These are phyloP conservation scores for Xylaria sp. DNA, from an alignment of 2,329 filamentous ascomycete species.

Conservation along the genomic window DNA sequence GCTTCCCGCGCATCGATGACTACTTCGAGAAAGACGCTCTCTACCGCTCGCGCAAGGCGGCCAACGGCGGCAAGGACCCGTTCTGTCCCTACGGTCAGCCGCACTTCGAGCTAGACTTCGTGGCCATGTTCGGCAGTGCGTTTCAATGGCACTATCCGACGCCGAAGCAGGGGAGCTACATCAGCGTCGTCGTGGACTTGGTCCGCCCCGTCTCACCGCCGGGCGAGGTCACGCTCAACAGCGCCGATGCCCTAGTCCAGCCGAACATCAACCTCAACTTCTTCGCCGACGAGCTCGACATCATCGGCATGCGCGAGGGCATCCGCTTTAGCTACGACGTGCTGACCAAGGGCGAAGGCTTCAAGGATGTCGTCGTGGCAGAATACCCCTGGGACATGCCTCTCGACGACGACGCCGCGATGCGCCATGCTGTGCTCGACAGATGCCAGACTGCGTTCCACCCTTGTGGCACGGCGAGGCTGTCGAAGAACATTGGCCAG, in stretches of 20 bases:
- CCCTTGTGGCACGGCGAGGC: conserved; percentile 65
- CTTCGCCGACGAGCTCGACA: conserved; percentile 64
- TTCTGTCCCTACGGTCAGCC: conserved; percentile 68
- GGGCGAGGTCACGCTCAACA: conserved; percentile 67
- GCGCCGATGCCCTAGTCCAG: conserved; percentile 51
- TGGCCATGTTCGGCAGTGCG: conserved; percentile 64
- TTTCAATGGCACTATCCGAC: conserved; percentile 61
- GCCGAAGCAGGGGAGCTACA: conserved; percentile 57
- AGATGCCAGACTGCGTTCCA: conserved; percentile 70
- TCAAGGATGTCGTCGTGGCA: conserved; percentile 63
- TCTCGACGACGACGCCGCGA: conserved; percentile 63
- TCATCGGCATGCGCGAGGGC: conserved; percentile 69
- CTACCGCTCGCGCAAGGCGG: conserved; percentile 58
- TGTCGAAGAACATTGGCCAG: conserved; percentile 62
- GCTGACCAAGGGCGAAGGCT: conserved; percentile 65
- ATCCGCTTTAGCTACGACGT: conserved; percentile 67
- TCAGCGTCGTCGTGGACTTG: conserved; percentile 66
- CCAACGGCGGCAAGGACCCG: conserved; percentile 60
- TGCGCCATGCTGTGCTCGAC: conserved; percentile 67
- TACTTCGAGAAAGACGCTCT: conserved; percentile 59
- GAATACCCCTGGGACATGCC: conserved; percentile 73
- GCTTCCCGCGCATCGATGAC: conserved; percentile 68
- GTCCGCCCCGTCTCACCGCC: conserved; percentile 54
- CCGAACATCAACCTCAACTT: conserved; percentile 70
- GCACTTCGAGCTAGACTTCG: conserved; percentile 72